Base-by-base conservation (phyloP, 108 stramenopile species). In the Cyclotella choctawhatcheeana region DNA sequence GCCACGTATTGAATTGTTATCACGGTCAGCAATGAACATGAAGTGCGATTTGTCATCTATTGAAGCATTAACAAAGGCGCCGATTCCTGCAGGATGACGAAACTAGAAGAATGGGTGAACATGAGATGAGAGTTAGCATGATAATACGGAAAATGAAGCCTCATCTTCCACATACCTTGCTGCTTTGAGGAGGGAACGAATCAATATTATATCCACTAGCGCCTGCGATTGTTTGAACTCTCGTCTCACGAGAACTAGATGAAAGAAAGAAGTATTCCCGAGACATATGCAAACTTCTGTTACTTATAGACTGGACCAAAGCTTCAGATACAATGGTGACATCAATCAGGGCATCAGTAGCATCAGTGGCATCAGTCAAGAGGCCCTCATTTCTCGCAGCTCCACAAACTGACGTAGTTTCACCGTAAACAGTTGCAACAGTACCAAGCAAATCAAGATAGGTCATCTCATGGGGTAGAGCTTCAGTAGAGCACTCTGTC, bases 151-250 rank as follows among this genome's bases (percentile, higher is more conserved):
- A 34, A 2, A 17, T 32, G 3, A 18, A 37, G 20, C 8, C 18
- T 20, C 34, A 16, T 7, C 6, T 3, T 34, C 29, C 5, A 20
- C 12, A 26, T 47, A 77, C 76, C 70, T 44, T 73, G 32, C 73
- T 79, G 30, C 47, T 63, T 53, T 83, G 82, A 21, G 89, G 73
- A 14, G 93, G 93, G 74, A 89, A 73, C 12, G 85, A 59, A 65
- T 92, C 88, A 5, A n/a, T n/a, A n/a, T 17, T 14, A 44, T 34
- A 82, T 2, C 90, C 93, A 72, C 95, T 94, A 3, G 63, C 68
- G n/a, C 95, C 95, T 27, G 93, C 72, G 12, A 96, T 82, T 17
- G 95, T 90, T 58, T 94, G 84, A 40, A 89, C 84, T 47, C 48
- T 73, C 33, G 64, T 51, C 17, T 82, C 77, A 37, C 54, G 51